Conservation (phyloP, 2,329 filamentous ascomycete species). For the Neonectria magnoliae region DNA sequence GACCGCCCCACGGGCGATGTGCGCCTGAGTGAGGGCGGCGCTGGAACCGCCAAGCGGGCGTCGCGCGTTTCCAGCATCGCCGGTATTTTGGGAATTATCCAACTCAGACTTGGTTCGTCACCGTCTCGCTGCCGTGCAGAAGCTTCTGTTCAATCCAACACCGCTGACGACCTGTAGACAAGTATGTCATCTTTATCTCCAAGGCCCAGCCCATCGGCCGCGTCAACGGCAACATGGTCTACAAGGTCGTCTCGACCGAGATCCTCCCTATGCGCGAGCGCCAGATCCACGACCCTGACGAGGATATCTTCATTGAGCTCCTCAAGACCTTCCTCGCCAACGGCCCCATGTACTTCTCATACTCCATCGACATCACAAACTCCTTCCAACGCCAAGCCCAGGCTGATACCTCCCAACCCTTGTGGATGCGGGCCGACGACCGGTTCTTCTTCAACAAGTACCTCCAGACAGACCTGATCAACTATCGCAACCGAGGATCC, state of each 20-base stretch:
- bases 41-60: constrained; percentile 77
- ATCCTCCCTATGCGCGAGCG: constrained; percentile 94
- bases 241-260: constrained; percentile 90
- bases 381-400: constrained; percentile 94
- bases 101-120: constrained; percentile 83
- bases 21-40: constrained; percentile 81
- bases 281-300: constrained; percentile 89
- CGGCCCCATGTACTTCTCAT: constrained; percentile 97
- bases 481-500: constrained; percentile 76
- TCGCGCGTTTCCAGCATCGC: constrained; percentile 87
- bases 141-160: constrained; percentile 22
- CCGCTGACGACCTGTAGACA: constrained; percentile 65
- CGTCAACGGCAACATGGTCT: constrained; percentile 94
- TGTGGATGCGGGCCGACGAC: constrained; percentile 94
- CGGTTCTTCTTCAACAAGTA: constrained; percentile 99
- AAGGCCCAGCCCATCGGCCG: constrained; percentile 92
- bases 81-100: constrained; percentile 93
- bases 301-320: constrained; percentile 88
- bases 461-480: constrained; percentile 88
- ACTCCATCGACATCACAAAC: constrained; percentile 96
- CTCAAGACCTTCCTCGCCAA: constrained; percentile 84
- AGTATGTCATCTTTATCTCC: constrained; percentile 96
- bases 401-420: constrained; percentile 73
- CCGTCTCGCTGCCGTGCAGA: constrained; percentile 17
- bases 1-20: constrained; percentile 94